Evolutionary conservation across 352 stramenopile species (phyloP).

Genomic region (Phytophthora sojae): DNA sequence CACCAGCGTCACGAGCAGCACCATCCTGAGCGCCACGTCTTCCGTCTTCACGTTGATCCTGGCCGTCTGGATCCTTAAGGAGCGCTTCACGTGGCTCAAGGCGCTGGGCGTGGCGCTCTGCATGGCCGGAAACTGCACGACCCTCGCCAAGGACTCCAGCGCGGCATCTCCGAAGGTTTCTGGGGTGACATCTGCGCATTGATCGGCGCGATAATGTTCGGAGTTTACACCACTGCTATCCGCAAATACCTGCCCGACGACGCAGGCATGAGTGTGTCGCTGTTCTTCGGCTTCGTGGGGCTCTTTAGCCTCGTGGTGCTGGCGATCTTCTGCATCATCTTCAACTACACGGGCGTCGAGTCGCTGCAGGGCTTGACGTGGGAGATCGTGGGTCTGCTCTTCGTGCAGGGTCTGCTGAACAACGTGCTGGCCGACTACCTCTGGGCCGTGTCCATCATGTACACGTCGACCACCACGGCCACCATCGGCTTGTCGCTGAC

Average conservation of each 20-base stretch:
- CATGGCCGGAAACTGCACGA: conserved; percentile 91
- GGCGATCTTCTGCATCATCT: conserved; percentile 84
- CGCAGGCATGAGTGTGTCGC: conserved; percentile 89
- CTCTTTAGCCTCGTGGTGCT: conserved; percentile 95
- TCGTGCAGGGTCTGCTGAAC: conserved; percentile 93
- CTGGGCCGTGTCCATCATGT: conserved; percentile 94
- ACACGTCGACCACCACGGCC: conserved; percentile 96
- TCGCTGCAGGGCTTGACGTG: conserved; percentile 67
- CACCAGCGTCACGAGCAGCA: conserved; percentile 95
- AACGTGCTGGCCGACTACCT: conserved; percentile 97
- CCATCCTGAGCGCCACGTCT: conserved; percentile 94
- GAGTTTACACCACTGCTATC: conserved; percentile 94
- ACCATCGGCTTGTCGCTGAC: conserved; percentile 97
- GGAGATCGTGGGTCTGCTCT: conserved; percentile 88
- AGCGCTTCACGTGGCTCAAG: conserved; percentile 87
- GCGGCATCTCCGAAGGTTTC: conserved; percentile 46
- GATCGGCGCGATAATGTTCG: conserved; percentile 92
- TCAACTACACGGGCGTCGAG: conserved; percentile 78
- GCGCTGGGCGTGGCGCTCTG: conserved; percentile 89
- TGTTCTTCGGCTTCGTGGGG: conserved; percentile 97
- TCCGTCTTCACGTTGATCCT: conserved; percentile 95
- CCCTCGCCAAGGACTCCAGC: conserved; percentile 79
- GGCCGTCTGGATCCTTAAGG: conserved; percentile 81
- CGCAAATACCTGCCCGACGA: conserved; percentile 83
- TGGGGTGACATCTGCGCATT: conserved; percentile 77